Percentiles rank a stretch among this genome's conserved stretches.
Conservation (phyloP, 768 basidiomycete genomes). For the Dacryopinax spathularia region DNA sequence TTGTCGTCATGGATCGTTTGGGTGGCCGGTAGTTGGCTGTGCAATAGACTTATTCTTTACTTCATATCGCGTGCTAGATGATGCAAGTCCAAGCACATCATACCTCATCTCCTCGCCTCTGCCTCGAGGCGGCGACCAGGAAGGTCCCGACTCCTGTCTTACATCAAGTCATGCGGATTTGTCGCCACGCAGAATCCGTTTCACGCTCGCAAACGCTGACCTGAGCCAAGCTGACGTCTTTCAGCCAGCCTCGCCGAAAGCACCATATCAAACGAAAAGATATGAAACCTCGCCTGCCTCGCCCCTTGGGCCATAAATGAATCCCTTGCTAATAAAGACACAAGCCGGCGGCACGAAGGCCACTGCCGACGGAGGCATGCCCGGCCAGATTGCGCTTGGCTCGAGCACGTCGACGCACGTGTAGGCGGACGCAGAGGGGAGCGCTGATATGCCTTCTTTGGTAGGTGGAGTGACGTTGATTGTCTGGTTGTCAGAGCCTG, state of each 20-base stretch:
- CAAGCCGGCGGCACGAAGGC: not conserved
- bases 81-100: no score
- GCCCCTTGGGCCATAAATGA: not conserved
- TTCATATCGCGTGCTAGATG: no score
- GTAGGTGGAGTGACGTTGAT: not conserved
- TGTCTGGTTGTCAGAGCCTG: not conserved
- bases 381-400: not conserved
- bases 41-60: not conserved
- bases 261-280: no score
- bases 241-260: no score
- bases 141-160: not conserved
- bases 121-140: not conserved
- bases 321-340: not conserved
- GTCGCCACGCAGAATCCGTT: no score
- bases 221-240: not conserved
- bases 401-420: not conserved
- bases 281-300: no score
- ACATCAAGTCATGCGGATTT: not conserved
- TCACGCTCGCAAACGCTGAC: not conserved
- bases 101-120: no score
- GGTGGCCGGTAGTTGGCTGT: constrained; percentile 3
- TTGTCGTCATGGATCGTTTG: constrained; percentile 1
- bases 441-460: not conserved
- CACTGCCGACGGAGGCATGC: constrained; percentile 1
- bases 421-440: not conserved